Evolutionary conservation across 2,329 filamentous ascomycete species (phyloP).

Genomic region (Elsinoe necatrix): DNA sequence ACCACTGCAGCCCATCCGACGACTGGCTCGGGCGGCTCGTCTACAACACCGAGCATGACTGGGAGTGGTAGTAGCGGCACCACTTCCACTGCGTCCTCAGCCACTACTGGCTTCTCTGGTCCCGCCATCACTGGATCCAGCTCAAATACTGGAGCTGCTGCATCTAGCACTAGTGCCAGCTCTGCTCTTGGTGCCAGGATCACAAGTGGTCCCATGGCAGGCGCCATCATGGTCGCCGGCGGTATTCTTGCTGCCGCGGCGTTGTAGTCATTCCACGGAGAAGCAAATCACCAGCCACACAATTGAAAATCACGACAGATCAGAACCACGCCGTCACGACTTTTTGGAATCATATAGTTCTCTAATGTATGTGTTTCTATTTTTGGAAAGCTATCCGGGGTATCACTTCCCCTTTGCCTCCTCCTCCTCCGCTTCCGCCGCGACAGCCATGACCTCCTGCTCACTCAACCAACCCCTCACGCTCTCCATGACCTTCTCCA

Average conservation of each 20-base stretch:
- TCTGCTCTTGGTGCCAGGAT: conserved; percentile 5
- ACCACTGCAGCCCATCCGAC: background rate
- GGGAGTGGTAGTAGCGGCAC: background rate
- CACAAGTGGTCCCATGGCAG: conserved; percentile 8
- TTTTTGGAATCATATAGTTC: background rate
- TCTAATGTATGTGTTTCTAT: conserved; percentile 3
- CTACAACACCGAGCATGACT: background rate
- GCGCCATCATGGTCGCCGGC: conserved; percentile 13
- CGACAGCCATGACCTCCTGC: conserved; percentile 62
- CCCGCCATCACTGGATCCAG: background rate
- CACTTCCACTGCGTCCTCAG: background rate
- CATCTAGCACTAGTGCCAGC: conserved; percentile 4
- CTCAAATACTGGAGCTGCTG: background rate
- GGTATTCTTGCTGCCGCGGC: conserved; percentile 11
- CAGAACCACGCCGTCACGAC: background rate
- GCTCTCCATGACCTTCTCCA: conserved; percentile 70
- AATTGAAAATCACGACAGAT: background rate
- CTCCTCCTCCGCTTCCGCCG: conserved; percentile 34
- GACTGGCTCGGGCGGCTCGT: background rate
- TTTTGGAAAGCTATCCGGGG: too few species aligned
- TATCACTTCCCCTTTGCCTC: conserved; percentile 16
- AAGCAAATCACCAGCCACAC: background rate
- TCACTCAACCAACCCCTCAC: conserved; percentile 68
- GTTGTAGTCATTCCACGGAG: background rate
- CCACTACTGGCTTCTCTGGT: conserved; percentile 5